Evolutionary conservation across 2,329 filamentous ascomycete species (phyloP), one percentile per base, ranked within the genome.

Genomic region (Stagonosporopsis vannaccii): DNA sequence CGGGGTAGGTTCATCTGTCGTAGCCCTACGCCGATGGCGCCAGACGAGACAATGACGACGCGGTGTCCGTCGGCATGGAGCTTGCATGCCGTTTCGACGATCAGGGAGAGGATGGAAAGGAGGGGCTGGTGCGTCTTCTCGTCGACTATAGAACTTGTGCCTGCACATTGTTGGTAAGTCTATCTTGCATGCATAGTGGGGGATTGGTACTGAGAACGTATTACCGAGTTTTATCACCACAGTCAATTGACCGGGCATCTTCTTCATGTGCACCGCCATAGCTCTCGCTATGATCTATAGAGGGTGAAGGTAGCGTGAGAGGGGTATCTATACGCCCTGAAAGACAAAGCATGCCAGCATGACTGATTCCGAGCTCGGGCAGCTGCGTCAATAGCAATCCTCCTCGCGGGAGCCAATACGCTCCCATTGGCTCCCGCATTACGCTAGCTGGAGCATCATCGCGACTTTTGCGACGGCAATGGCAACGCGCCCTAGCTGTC

Each of bases 71-170:
- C 90, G 77, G 93, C 90, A 64, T 88, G 88, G 39, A 99, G 83
- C 71, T 88, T 90, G 50, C 94, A 90, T 13, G 92, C 92, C 19
- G 95, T 98, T 79, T 98, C 92, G 62, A 98, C 95, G 63, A 99
- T 97, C 58, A 94, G 82, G 58, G 90, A 93, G 53, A 99, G 82
- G 66, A 92, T 96, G 4, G 93, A 95, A 35, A 99, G 84, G 32
- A 97, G 85, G 3, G 95, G 95, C 73, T 97, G 91, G 78, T 97
- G 95, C 20, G 91, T 96, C 73, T 88, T 90, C 76, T 99, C 95
- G 78, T 98, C 92, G 63, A 99, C 93, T 66, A 99, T 98, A n/a
- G 95, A 98, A 77, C 92, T 97, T 42, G 95, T 98, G 69, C 95
- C 95, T 99, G 66, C 11, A 48, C 45, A 47, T 55, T 62, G 42